Base-by-base conservation (phyloP, 208 protist species). In the Vickermania ingenoplastis region DNA sequence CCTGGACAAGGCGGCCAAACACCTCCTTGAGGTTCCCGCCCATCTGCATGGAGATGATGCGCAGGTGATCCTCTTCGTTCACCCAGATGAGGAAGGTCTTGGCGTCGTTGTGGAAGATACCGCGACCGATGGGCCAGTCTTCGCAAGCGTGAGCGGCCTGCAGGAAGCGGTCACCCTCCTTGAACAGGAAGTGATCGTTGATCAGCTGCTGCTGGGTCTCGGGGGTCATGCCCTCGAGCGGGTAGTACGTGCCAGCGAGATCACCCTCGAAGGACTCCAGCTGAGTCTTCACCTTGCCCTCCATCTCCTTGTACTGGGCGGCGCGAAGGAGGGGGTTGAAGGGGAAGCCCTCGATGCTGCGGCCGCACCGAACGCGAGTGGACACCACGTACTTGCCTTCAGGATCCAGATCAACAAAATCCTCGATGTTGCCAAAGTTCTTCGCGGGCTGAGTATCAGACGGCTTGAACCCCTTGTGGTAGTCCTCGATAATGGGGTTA, bases 1-100 rank as follows among this genome's bases (percentile, higher is more conserved):
- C 67, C 14, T 61, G 5, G 31, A 68, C 73, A 58, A 88, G 77
- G 22, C 81, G 72, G 49, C 45, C 61, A 41, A 84, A 84, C 22
- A 83, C 73, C 52, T 77, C 67, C 57, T 77, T 71, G 60, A 88
- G 59, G 66, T 88, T 76, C 1, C 72, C 75, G 49, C 75, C 77
- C 59, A 81, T 72, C 59, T 83, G 73, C 75, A 85, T 85, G 48
- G 73, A 78, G 49, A 88, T 81, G 57, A 88, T 80, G 49, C 81
- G 65, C 61, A 84, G 62, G 59, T 88, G 77, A 57, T 88, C 81
- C 69, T 88, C 81, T 69, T 88, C 81, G 55, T 83, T 83, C 56
- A 79, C 66, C 81, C 81, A 88, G 31, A 81, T 70, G 24, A 83
- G 69, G 55, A 85, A 81, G 26, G 70, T 85, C 75, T 83, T 88